phyloP scores from a whole-genome alignment of 1,284 basidiomycete species.

The Moesziomyces parantarcticus region DNA sequence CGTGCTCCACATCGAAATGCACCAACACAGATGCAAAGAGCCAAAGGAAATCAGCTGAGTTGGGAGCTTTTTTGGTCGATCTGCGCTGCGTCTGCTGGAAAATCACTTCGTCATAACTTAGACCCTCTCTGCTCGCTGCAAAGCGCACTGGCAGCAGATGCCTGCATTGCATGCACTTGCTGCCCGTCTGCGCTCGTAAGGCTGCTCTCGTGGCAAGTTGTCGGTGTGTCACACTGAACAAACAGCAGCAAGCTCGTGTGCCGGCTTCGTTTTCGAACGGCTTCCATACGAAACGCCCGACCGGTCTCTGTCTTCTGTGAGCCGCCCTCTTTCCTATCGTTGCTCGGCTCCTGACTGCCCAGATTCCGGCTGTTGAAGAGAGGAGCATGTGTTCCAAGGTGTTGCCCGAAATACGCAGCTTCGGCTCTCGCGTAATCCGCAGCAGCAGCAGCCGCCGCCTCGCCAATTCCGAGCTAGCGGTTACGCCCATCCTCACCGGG shows the following conservation, averaged over 20 bases:
- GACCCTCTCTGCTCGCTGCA: neutral
- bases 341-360: no score
- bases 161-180: neutral
- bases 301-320: no score
- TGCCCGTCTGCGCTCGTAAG: no score
- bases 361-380: no score
- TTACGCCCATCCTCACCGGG: neutral
- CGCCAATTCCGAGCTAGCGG: no score
- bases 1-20: neutral
- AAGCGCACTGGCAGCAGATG: neutral
- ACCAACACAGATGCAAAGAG: no score
- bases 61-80: neutral
- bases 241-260: no score
- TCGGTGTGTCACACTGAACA: conserved; percentile 3
- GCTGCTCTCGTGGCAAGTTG: no score
- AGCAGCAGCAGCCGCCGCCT: no score
- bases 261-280: neutral
- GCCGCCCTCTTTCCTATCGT: no score
- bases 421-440: no score
- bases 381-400: neutral
- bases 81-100: neutral
- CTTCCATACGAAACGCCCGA: conserved; percentile 2
- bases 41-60: neutral
- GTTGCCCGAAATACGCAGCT: conserved; percentile 7
- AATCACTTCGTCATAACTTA: neutral